Evolutionary conservation across 495 filamentous ascomycete species (phyloP), one percentile per base, ranked within the genome.

Genomic region (Parathielavia appendiculata): DNA sequence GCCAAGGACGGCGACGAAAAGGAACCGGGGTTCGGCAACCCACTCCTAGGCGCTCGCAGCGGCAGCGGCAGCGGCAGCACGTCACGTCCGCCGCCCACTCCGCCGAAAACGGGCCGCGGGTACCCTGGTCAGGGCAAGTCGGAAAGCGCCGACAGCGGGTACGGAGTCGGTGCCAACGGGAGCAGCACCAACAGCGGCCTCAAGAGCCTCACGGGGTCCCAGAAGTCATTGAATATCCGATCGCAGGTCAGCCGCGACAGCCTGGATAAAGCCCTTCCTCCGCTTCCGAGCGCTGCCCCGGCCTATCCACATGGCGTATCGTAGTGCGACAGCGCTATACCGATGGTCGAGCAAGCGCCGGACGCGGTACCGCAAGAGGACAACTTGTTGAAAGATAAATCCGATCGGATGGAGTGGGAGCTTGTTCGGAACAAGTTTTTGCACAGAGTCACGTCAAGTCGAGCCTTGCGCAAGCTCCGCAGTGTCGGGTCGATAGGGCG

Each of bases 231-330:
- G 20, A 62, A 60, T 23, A 19, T 66, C 11, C 61, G 61, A n/a
- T 17, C 54, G 2, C 65, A 65, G 44, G 52, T 76, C 52, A 70
- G 75, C 54, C 69, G 75, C 7, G 72, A 76, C 23, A 75, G 75
- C 50, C 65, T 76, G 11, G 80, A 83, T 35, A 84, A 85, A 66
- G 79, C 77, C 8, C 59, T 85, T 10, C 82, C 83, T 12, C 77
- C 81, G 8, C 63, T 82, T 14, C 82, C 83, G 9, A 70, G 56
- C 16, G 66, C 40, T 2, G 34, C 56, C 40, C 36, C 55, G 4
- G 23, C 60, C 11, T 38, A 56, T 26, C 10, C 52, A 5, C 55
- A 59, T 23, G 44, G 45, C 34, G 53, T 60, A 34, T 63, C 60
- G 44, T 70, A 71, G 66, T 38, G 51, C 45, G 66, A 59, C 22